Conservation (phyloP, 306 rosid genomes). For the Cicer chorassanicum region DNA sequence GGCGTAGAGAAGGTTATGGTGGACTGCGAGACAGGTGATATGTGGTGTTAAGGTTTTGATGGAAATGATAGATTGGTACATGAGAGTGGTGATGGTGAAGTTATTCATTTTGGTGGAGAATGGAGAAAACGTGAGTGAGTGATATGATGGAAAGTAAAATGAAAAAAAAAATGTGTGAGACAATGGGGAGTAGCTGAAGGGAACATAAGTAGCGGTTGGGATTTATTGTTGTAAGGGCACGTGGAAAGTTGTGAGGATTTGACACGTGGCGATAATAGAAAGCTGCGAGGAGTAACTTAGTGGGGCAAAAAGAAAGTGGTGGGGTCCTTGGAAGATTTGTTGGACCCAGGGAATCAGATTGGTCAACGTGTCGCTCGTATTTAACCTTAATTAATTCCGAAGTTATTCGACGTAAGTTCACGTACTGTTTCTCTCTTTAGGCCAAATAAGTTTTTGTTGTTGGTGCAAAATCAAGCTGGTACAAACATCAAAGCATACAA, state of each 20-base stretch:
- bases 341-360: conserved; percentile 39
- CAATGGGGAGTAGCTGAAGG: conserved; percentile 15
- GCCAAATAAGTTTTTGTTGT: too few species aligned
- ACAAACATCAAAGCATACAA: too few species aligned
- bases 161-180: not conserved
- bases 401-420: too few species aligned
- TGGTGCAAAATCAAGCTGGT: too few species aligned
- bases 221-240: not conserved
- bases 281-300: not conserved
- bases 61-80: conserved; percentile 38
- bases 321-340: conserved; percentile 46
- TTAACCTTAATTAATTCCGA: not conserved
- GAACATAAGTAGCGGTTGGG: conserved; percentile 47
- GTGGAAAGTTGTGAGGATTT: not conserved
- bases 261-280: conserved; percentile 8
- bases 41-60: conserved; percentile 50
- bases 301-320: conserved; percentile 48
- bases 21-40: conserved; percentile 61
- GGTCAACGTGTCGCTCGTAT: conserved; percentile 24
- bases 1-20: conserved; percentile 65
- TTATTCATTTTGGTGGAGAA: conserved; percentile 28
- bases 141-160: not conserved
- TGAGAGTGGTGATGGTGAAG: not conserved
- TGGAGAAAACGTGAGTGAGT: not conserved
- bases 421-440: too few species aligned